phyloP scores from a whole-genome alignment of 495 filamentous ascomycete genomes.

The Aspergillus biplanus region DNA sequence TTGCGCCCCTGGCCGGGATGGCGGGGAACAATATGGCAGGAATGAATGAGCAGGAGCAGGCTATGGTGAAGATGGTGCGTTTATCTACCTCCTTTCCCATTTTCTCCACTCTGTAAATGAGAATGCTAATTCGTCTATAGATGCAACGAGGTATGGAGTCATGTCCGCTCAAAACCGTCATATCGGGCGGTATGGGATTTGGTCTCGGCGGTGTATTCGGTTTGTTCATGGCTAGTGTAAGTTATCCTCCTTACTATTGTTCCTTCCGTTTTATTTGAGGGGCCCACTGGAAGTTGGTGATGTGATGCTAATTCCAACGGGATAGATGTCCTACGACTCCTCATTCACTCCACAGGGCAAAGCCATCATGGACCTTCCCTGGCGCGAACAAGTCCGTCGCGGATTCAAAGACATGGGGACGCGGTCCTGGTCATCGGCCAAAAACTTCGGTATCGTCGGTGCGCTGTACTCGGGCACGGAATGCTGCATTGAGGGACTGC shows the following conservation, averaged over 20 bases:
- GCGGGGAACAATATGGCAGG: constrained; percentile 34
- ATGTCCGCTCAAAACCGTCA: constrained; percentile 79
- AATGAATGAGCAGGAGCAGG: constrained; percentile 56
- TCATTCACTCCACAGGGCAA: constrained; percentile 66
- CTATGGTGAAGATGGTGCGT: constrained; percentile 57
- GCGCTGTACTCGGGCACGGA: constrained; percentile 90
- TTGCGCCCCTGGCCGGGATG: constrained; percentile 30
- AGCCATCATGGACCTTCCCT: constrained; percentile 71
- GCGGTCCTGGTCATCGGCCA: constrained; percentile 81
- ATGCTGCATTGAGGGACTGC: constrained; percentile 87
- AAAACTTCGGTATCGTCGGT: constrained; percentile 93
- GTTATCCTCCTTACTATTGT: constrained; percentile 30
- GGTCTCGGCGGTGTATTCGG: constrained; percentile 91
- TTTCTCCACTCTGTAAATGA: background rate
- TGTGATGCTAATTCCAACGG: background rate
- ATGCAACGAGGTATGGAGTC: constrained; percentile 86
- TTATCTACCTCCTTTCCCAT: background rate
- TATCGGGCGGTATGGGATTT: constrained; percentile 86
- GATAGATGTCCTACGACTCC: constrained; percentile 89
- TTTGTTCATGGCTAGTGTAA: constrained; percentile 90
- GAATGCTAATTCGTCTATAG: constrained; percentile 40
- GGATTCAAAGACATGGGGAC: constrained; percentile 95
- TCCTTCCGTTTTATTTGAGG: background rate
- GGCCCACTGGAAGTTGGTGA: background rate
- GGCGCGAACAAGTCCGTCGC: constrained; percentile 75